Evolutionary conservation across 805 yeast genomes (phyloP).

Genomic region (Kurtzmaniella fragi): DNA sequence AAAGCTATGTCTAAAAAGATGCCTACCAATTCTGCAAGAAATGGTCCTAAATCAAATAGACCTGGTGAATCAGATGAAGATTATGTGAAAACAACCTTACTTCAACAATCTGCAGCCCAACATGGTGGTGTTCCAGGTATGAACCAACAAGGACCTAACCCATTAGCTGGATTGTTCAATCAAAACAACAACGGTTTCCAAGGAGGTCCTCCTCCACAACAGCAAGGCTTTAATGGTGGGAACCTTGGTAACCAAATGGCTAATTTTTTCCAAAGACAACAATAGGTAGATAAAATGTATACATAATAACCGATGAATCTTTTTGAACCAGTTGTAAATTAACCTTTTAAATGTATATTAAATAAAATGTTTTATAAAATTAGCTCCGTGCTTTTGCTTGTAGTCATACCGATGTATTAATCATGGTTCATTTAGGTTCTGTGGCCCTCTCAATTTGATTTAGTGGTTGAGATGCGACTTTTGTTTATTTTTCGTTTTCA

Average conservation of each 20-base stretch:
- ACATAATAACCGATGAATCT: too few species aligned
- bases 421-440: neutral
- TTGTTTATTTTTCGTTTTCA: neutral
- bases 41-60: slow-evolving; percentile 77
- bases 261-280: slow-evolving; percentile 26
- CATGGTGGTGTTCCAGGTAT: slow-evolving; percentile 35
- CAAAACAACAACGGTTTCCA: slow-evolving; percentile 11
- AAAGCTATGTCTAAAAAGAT: slow-evolving; percentile 86
- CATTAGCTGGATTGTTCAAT: slow-evolving; percentile 44
- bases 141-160: slow-evolving; percentile 34
- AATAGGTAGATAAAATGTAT: neutral
- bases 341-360: neutral
- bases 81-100: slow-evolving; percentile 30
- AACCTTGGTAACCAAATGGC: slow-evolving; percentile 35
- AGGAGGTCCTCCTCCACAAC: slow-evolving; percentile 13
- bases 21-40: slow-evolving; percentile 85
- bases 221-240: slow-evolving; percentile 5
- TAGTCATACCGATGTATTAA: too few species aligned
- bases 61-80: slow-evolving; percentile 52
- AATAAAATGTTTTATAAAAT: too few species aligned
- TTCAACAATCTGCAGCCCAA: slow-evolving; percentile 20
- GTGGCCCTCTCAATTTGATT: neutral
- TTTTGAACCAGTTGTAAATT: neutral
- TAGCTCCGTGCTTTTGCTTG: too few species aligned
- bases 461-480: neutral